phyloP scores from a whole-genome alignment of 148 eudicot species.

The Polygonum maritimum region DNA sequence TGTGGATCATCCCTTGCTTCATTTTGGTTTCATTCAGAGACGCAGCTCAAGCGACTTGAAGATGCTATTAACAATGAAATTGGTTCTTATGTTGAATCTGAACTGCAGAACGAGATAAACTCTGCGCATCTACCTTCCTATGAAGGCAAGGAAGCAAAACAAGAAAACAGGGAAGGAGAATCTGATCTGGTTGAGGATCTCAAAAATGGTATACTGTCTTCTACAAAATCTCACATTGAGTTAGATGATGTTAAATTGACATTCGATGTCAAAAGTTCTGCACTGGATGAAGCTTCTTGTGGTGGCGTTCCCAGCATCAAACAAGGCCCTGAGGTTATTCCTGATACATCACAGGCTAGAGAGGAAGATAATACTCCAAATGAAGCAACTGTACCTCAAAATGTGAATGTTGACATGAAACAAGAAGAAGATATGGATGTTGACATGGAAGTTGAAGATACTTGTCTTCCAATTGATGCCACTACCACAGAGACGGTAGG shows the following conservation, averaged over 20 bases:
- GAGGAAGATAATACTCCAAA: conserved; percentile 22
- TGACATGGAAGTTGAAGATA: conserved; percentile 94
- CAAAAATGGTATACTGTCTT: conserved; percentile 15
- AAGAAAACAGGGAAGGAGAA: conserved; percentile 20
- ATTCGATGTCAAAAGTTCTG: conserved; percentile 11
- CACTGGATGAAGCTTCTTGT: conserved; percentile 16
- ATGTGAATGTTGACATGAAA: conserved; percentile 28
- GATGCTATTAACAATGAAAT: conserved; percentile 35
- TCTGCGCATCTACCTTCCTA: conserved; percentile 12
- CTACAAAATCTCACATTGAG: conserved; percentile 14
- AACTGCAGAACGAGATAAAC: conserved; percentile 21
- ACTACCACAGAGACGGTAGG: conserved; percentile 10
- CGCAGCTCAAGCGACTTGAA: conserved; percentile 55
- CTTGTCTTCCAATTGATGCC: conserved; percentile 16
- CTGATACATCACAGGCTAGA: conserved; percentile 10
- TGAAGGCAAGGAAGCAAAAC: conserved; percentile 14
- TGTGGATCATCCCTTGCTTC: conserved; percentile 63
- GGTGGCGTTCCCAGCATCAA: conserved; percentile 9
- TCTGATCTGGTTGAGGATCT: conserved; percentile 14
- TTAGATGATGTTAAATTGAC: conserved; percentile 15
- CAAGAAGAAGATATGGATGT: conserved; percentile 84
- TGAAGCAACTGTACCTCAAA: conserved; percentile 20
- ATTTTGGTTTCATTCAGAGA: conserved; percentile 79
- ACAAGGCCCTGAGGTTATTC: conserved; percentile 14
- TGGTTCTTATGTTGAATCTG: conserved; percentile 14